A percentile compares a stretch with the other conserved stretches of the same genome.
Evolutionary conservation across 176 grass and related monocot species (phyloP).

Genomic region (Musa troglodytarum): DNA sequence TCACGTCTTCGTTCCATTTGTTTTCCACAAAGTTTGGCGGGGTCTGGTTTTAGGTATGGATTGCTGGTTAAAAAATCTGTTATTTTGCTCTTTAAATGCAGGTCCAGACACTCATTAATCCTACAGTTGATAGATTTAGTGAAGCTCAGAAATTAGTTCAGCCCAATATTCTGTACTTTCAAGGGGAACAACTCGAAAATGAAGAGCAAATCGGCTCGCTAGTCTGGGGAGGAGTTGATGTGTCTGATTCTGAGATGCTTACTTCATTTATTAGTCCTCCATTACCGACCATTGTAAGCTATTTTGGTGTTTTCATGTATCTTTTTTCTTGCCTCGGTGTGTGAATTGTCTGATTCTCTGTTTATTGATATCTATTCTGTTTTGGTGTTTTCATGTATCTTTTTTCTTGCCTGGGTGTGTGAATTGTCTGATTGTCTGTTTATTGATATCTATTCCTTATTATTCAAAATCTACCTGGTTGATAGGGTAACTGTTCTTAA

Average conservation of each 20-base stretch:
- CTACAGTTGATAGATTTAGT: constrained; percentile 70
- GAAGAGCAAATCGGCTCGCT: constrained; percentile 78
- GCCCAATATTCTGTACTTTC: constrained; percentile 87
- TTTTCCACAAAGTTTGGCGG: neutral
- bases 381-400: neutral
- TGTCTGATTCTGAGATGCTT: constrained; percentile 64
- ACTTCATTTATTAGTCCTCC: constrained; percentile 66
- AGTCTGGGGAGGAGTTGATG: constrained; percentile 52
- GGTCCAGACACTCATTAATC: constrained; percentile 76
- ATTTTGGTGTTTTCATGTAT: neutral
- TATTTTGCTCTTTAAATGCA: constrained; percentile 26
- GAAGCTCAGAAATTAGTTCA: constrained; percentile 64
- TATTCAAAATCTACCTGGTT: too few relatives aligned
- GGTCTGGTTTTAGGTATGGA: constrained; percentile 3
- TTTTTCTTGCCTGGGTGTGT: constrained; percentile 1
- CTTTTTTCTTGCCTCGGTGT: neutral
- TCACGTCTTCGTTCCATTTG: neutral
- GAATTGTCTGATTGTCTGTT: constrained; percentile 7
- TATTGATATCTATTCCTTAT: neutral
- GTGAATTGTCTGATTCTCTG: constrained; percentile 5
- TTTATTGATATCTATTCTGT: neutral
- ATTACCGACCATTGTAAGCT: constrained; percentile 80
- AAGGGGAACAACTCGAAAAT: constrained; percentile 67
- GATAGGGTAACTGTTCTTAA: too few relatives aligned
- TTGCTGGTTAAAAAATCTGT: constrained; percentile 1